Evolutionary conservation across 1,139 yeast species (phyloP).

Genomic region (Lipomyces yarrowii): DNA sequence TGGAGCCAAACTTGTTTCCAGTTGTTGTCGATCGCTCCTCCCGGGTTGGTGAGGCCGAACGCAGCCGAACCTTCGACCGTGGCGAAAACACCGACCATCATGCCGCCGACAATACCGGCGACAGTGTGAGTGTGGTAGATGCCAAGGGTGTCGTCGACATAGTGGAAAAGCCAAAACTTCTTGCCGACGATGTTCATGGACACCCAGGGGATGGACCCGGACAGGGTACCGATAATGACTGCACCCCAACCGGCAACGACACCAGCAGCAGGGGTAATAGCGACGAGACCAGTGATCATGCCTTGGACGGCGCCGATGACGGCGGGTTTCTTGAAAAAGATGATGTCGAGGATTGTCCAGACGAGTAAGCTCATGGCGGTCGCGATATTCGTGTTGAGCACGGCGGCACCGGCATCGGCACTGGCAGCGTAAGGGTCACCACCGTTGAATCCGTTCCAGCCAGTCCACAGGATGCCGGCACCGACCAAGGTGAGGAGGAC

Average conservation of each 20-base stretch:
- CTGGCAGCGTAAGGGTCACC: constrained; percentile 10
- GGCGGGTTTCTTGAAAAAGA: constrained; percentile 7
- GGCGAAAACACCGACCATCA: constrained; percentile 7
- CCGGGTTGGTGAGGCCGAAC: constrained; percentile 7
- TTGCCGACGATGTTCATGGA: constrained; percentile 5
- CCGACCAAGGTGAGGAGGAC: constrained; percentile 9
- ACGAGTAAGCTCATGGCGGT: constrained; percentile 7
- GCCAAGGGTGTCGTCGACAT: constrained; percentile 8
- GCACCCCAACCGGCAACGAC: constrained; percentile 12
- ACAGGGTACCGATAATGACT: not conserved
- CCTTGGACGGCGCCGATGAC: constrained; percentile 12
- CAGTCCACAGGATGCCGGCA: constrained; percentile 8
- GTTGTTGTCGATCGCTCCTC: constrained; percentile 5
- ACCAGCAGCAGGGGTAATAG: constrained; percentile 10
- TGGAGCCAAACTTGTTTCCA: constrained; percentile 10
- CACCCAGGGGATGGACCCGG: constrained; percentile 9
- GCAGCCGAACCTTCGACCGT: constrained; percentile 6
- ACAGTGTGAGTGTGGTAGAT: constrained; percentile 8
- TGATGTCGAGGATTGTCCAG: constrained; percentile 7
- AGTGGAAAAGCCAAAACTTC: not conserved
- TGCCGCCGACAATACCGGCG: constrained; percentile 1
- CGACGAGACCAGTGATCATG: constrained; percentile 10
- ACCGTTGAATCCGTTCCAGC: constrained; percentile 12
- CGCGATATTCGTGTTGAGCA: constrained; percentile 6
- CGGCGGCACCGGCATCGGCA: constrained; percentile 9